Conservation (phyloP, 225 moss, liverwort and hornwort species). For the Polytrichum commune region DNA sequence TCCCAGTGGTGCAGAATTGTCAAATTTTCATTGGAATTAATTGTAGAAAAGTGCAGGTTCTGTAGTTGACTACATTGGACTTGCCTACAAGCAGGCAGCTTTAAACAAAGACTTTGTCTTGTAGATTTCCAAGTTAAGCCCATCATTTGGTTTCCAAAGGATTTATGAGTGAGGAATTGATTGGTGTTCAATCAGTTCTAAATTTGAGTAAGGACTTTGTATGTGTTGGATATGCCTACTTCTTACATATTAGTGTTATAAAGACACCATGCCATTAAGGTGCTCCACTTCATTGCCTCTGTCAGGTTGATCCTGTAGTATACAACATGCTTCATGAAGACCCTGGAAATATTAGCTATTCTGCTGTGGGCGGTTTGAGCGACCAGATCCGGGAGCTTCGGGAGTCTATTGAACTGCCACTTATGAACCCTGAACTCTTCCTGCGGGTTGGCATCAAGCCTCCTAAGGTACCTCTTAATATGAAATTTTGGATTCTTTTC, state of each 20-base stretch:
- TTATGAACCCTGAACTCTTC: conserved; percentile 98
- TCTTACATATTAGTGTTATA: neutral
- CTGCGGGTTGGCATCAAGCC: conserved; percentile 95
- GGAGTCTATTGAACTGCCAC: conserved; percentile 92
- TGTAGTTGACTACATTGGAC: too few species aligned
- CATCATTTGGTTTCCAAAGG: neutral
- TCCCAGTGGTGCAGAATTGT: too few species aligned
- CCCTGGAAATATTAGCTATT: conserved; percentile 95
- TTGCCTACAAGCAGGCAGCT: too few species aligned
- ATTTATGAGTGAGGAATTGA: neutral
- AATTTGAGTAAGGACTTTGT: neutral
- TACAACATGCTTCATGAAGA: conserved; percentile 99
- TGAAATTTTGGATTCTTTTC: neutral
- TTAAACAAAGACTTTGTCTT: neutral
- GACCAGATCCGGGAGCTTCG: conserved; percentile 94
- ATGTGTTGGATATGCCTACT: neutral
- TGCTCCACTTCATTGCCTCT: conserved; percentile 2
- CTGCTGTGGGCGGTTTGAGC: conserved; percentile 90
- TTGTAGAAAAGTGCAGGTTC: too few species aligned
- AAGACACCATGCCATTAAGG: neutral
- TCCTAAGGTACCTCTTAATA: conserved; percentile 57
- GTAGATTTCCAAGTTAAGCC: neutral
- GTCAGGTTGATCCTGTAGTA: conserved; percentile 91
- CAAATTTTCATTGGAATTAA: too few species aligned
- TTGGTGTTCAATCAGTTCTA: conserved; percentile 1